A percentile compares a stretch with the other conserved stretches of the same genome.
phyloP scores from a whole-genome alignment of 306 rosid genomes.

The Quercus wislizeni region DNA sequence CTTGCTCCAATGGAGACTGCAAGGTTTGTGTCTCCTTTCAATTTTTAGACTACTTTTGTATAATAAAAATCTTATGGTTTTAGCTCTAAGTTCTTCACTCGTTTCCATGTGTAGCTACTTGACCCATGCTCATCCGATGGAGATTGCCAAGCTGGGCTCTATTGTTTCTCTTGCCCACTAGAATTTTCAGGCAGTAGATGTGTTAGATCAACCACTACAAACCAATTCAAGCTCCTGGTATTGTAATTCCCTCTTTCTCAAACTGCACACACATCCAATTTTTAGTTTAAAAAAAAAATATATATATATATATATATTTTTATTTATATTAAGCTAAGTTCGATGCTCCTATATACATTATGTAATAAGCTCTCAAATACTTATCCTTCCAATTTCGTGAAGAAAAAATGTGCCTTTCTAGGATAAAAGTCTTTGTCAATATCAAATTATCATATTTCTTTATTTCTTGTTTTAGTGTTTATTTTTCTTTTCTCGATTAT shows the following conservation, averaged over 20 bases:
- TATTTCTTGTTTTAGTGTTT: too few species aligned
- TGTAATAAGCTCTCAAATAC: neutral
- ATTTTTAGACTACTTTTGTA: neutral
- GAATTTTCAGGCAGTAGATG: slow-evolving; percentile 55
- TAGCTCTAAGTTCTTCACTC: neutral
- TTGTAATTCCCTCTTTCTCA: neutral
- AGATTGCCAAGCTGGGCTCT: slow-evolving; percentile 61
- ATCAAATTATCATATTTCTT: too few species aligned
- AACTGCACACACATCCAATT: neutral
- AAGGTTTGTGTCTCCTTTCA: slow-evolving; percentile 37
- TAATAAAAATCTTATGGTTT: neutral
- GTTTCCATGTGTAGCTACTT: slow-evolving; percentile 38
- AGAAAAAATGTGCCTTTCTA: neutral
- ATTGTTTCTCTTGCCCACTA: slow-evolving; percentile 55
- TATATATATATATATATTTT: too few species aligned
- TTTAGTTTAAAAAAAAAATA: too few species aligned
- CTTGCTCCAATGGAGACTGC: slow-evolving; percentile 63
- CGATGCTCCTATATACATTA: too few species aligned
- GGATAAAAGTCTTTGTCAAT: neutral
- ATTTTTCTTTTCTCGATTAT: too few species aligned
- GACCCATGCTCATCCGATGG: slow-evolving; percentile 63
- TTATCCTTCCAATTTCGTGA: neutral
- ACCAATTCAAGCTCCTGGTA: slow-evolving; percentile 81
- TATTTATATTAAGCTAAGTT: too few species aligned
- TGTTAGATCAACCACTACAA: slow-evolving; percentile 60